Evolutionary conservation across 2,329 filamentous ascomycete species (phyloP).

Genomic region (Dactylellina cionopaga): DNA sequence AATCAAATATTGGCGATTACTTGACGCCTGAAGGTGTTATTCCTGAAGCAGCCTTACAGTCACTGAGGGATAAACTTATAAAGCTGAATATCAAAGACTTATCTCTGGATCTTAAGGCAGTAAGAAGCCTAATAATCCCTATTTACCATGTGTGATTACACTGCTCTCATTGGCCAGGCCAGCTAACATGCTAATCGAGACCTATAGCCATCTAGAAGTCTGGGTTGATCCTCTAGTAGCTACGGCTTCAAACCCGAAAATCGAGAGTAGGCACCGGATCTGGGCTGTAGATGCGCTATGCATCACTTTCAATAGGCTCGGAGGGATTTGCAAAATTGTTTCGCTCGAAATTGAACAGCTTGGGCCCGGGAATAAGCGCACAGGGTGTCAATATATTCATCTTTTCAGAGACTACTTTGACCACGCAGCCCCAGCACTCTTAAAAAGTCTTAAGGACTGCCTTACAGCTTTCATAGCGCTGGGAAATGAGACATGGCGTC

Average conservation of each 20-base stretch:
- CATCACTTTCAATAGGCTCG: conserved; percentile 42
- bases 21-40: neutral
- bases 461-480: conserved; percentile 39
- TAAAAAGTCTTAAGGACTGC: conserved; percentile 46
- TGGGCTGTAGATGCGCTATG: conserved; percentile 34
- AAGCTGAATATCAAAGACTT: conserved; percentile 42
- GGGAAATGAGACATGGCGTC: conserved; percentile 19
- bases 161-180: neutral
- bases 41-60: conserved; percentile 3
- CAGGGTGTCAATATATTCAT: neutral
- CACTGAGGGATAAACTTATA: conserved; percentile 34
- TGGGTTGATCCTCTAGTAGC: conserved; percentile 35
- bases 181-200: conserved; percentile 35
- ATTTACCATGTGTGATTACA: neutral
- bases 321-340: conserved; percentile 6
- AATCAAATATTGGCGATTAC: conserved; percentile 5
- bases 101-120: conserved; percentile 10
- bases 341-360: neutral
- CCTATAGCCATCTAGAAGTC: conserved; percentile 22
- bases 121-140: conserved; percentile 15
- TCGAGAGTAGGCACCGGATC: conserved; percentile 29
- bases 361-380: neutral
- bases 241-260: conserved; percentile 14
- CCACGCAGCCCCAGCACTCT: conserved; percentile 22
- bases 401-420: conserved; percentile 47